Conservation (phyloP, 345 rosid species). For the Citrus reticulata region DNA sequence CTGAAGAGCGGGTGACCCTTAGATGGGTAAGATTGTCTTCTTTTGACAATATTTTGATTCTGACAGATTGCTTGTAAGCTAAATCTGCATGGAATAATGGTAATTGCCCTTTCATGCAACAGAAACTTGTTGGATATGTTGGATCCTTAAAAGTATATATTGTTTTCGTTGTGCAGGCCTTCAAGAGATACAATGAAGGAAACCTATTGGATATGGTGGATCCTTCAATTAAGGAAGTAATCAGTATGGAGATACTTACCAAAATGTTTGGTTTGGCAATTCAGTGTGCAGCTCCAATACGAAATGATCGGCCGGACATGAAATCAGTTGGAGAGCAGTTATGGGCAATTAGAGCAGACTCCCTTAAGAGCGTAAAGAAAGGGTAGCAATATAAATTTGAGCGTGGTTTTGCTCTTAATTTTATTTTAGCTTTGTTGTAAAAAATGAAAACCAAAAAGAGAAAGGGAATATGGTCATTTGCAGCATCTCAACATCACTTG, state of each 20-base stretch:
- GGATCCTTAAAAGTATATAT: background rate
- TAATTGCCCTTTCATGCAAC: background rate
- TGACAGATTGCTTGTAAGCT: background rate
- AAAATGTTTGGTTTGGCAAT: constrained; percentile 76
- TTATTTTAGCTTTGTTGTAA: background rate
- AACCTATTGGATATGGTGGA: constrained; percentile 53
- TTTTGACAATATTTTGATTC: constrained; percentile 7
- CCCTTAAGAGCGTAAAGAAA: constrained; percentile 41
- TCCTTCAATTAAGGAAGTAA: constrained; percentile 52
- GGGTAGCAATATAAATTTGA: constrained; percentile 3
- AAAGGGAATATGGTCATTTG: background rate
- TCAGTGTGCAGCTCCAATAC: constrained; percentile 81
- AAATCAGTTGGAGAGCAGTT: constrained; percentile 71
- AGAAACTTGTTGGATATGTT: background rate
- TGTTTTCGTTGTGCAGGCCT: constrained; percentile 48
- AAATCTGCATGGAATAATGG: background rate
- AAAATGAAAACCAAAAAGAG: background rate
- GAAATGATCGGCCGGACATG: constrained; percentile 85
- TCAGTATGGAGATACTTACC: constrained; percentile 41
- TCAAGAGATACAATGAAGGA: constrained; percentile 67
- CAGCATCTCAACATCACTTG: background rate
- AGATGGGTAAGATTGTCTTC: constrained; percentile 71
- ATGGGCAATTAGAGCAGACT: constrained; percentile 86
- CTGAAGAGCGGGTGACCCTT: constrained; percentile 69
- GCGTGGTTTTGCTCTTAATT: background rate